A percentile compares a stretch with the other conserved stretches of the same genome.
Conservation (phyloP, 148 eudicot species). For the Rheum nobile region DNA sequence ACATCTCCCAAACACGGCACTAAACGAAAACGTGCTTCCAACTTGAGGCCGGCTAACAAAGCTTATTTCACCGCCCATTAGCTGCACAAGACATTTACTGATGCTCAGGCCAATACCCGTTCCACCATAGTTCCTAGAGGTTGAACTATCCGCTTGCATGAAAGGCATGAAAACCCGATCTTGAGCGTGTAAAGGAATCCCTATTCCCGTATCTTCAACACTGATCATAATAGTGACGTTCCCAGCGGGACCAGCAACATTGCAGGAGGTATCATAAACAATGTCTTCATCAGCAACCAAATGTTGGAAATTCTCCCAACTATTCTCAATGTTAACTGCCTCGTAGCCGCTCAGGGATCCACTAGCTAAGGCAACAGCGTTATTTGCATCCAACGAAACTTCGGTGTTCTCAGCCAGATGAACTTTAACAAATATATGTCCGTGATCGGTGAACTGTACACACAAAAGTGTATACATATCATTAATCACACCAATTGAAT, state of each 20-base stretch:
- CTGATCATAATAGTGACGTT: conserved; percentile 36
- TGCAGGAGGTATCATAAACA: conserved; percentile 8
- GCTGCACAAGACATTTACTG: conserved; percentile 61
- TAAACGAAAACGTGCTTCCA: conserved; percentile 65
- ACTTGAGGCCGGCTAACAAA: conserved; percentile 47
- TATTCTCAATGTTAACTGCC: not conserved
- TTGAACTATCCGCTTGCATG: conserved; percentile 76
- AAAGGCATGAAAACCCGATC: conserved; percentile 57
- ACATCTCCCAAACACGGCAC: conserved; percentile 28
- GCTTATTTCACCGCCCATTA: conserved; percentile 63
- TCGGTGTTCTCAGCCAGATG: conserved; percentile 40
- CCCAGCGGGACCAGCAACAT: conserved; percentile 12
- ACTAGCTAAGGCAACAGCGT: conserved; percentile 14
- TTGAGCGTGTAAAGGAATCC: conserved; percentile 55
- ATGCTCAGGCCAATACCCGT: conserved; percentile 71
- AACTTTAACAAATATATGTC: conserved; percentile 58
- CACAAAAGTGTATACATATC: not conserved
- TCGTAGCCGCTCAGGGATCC: conserved; percentile 3
- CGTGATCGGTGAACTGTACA: conserved; percentile 52
- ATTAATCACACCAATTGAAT: too few relatives aligned
- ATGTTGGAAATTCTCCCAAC: conserved; percentile 34
- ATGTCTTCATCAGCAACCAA: conserved; percentile 29
- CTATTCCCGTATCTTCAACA: conserved; percentile 71
- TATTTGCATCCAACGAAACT: conserved; percentile 17
- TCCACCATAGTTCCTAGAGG: conserved; percentile 65